Base-by-base conservation (phyloP, 257 asterid genomes). In the Forsythia viridissima region DNA sequence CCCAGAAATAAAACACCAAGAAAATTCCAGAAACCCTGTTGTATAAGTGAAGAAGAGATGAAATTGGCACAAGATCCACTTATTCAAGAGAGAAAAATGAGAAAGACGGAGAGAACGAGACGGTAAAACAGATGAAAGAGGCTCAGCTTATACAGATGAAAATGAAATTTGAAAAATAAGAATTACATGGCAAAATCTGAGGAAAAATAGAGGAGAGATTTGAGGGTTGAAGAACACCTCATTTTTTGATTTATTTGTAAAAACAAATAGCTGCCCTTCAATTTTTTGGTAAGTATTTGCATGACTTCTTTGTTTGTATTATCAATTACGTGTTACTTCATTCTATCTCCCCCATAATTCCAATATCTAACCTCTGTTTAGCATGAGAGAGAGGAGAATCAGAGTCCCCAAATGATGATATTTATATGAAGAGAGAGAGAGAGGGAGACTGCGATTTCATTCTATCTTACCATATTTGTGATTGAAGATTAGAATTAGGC, bases 191-290 rank as follows among this genome's bases (percentile, higher is more conserved):
- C 81, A 71, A 72, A 46, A 75, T 67, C 70, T 43, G 76, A 83
- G 83, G 36, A 39, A 52, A 77, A 77, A 76, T 78, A 55, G 83
- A 71, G 4, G 88, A 81, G 88, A 88, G 61, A 82, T 71, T 75
- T 73, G 69, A 77, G 91, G 91, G 72, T 1, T 76, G 69, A 78
- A 43, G 79, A 68, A 76, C 91, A 83, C 84, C 82, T 84, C 81
- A 80, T 69, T 24, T 44, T 15, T 30, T 16, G 44, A 65, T 72
- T 76, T 66, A 79, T 41, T 63, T 39, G 69, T 51, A 41, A 79
- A 34, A 61, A 44, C 44, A 46, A 70, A 24, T 55, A 44, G 75
- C 73, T 13, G 11, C 4, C 61, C 71, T 38, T 66, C 36, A 68
- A 48, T 34, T 13, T 70, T 11, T 65, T 65, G 55, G 41, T 18